Evolutionary conservation across 805 yeast species (phyloP).

Genomic region (Candida silvicultrix): DNA sequence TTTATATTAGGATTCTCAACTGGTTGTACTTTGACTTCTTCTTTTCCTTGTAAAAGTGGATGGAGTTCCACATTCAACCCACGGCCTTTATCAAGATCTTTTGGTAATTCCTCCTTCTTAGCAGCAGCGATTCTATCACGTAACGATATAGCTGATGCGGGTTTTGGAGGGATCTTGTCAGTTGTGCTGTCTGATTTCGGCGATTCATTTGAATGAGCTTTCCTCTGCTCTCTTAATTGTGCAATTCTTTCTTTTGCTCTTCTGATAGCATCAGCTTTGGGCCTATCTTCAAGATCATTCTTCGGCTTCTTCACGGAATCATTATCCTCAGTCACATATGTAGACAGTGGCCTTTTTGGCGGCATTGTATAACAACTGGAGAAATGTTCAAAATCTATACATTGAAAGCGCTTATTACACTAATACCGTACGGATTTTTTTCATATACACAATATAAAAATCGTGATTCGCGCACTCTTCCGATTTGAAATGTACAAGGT

Average conservation of each 20-base stretch:
- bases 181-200: background rate
- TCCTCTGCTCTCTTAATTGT: slow-evolving; percentile 1
- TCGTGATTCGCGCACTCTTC: too few species aligned
- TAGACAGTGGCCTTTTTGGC: slow-evolving; percentile 2
- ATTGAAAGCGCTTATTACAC: too few species aligned
- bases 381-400: too few species aligned
- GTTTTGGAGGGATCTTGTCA: background rate
- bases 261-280: slow-evolving; percentile 4
- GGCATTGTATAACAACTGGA: slow-evolving; percentile 4
- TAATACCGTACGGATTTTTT: too few species aligned
- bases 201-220: background rate
- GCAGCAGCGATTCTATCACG: slow-evolving; percentile 1
- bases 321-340: background rate
- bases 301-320: slow-evolving; percentile 3
- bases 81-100: slow-evolving; percentile 2
- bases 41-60: slow-evolving; percentile 22
- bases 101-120: background rate
- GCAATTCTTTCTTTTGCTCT: slow-evolving; percentile 9
- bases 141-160: background rate
- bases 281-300: background rate
- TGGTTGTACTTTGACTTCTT: slow-evolving; percentile 2
- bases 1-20: slow-evolving; percentile 19
- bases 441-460: background rate
- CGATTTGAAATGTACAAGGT: too few species aligned
- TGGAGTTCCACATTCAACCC: slow-evolving; percentile 24